phyloP scores from a whole-genome alignment of 192 early-diverging fungal genomes.

The Coemansia sp. region DNA sequence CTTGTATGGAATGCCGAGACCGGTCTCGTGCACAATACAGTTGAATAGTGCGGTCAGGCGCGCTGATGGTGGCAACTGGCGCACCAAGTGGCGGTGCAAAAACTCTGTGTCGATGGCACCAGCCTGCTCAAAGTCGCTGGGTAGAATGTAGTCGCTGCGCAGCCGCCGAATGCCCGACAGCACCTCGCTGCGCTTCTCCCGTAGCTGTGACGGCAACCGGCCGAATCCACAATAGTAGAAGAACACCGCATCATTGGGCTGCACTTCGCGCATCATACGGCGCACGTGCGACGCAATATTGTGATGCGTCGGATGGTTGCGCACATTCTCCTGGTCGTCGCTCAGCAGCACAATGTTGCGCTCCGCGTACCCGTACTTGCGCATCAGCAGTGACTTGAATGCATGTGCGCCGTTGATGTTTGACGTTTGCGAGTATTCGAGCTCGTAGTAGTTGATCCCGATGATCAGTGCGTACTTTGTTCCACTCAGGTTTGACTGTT shows the following conservation, averaged over 20 bases:
- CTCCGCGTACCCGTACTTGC: constrained; percentile 59
- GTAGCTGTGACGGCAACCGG: constrained; percentile 42
- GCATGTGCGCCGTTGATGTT: constrained; percentile 59
- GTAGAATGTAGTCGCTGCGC: constrained; percentile 72
- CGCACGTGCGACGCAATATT: constrained; percentile 64
- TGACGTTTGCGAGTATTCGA: constrained; percentile 53
- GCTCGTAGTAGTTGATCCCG: constrained; percentile 61
- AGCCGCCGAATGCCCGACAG: constrained; percentile 54
- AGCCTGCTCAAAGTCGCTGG: constrained; percentile 66
- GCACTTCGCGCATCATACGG: constrained; percentile 66
- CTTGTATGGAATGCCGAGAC: constrained; percentile 63
- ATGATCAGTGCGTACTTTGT: constrained; percentile 57
- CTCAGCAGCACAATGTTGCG: constrained; percentile 65
- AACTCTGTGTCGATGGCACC: constrained; percentile 73
- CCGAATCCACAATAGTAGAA: constrained; percentile 81
- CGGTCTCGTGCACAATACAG: constrained; percentile 69
- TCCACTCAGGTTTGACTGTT: constrained; percentile 33
- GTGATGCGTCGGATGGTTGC: constrained; percentile 52
- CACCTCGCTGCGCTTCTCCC: constrained; percentile 26
- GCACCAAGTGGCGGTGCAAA: constrained; percentile 64
- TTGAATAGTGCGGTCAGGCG: constrained; percentile 76
- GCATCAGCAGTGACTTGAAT: constrained; percentile 60
- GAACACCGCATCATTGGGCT: constrained; percentile 72
- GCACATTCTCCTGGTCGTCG: constrained; percentile 61
- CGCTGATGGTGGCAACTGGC: constrained; percentile 63